Percentiles rank a stretch among this genome's conserved stretches.
phyloP scores from a whole-genome alignment of 371 early-diverging fungal genomes.

The Mucor sp. region DNA sequence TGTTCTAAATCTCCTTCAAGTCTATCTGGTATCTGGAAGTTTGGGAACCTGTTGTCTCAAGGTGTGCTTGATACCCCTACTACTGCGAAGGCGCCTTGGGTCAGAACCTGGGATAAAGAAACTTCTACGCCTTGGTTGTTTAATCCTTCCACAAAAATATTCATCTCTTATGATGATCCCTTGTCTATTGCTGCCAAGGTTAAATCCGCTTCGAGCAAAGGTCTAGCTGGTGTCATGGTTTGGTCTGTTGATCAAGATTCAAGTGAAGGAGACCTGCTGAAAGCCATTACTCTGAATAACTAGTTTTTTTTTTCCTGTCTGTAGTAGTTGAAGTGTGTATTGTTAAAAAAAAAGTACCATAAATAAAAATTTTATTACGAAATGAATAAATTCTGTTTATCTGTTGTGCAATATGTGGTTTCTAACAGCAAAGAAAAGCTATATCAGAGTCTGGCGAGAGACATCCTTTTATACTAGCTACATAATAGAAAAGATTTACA shows the following conservation, averaged over 20 bases:
- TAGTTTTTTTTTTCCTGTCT: neutral
- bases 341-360: too few species aligned
- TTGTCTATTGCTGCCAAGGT: constrained; percentile 52
- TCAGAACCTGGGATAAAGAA: constrained; percentile 51
- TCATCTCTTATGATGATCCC: constrained; percentile 67
- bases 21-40: constrained; percentile 56
- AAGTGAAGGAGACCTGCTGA: constrained; percentile 25
- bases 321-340: neutral
- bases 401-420: too few species aligned
- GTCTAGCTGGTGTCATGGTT: constrained; percentile 55
- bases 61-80: constrained; percentile 47
- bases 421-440: too few species aligned
- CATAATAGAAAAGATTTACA: too few species aligned
- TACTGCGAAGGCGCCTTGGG: constrained; percentile 50
- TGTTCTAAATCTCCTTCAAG: constrained; percentile 30
- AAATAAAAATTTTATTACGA: too few species aligned
- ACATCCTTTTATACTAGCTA: too few species aligned
- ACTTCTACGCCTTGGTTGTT: constrained; percentile 64
- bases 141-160: constrained; percentile 52
- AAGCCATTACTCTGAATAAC: constrained; percentile 9
- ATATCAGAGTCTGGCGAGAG: too few species aligned
- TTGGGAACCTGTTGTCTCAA: constrained; percentile 53
- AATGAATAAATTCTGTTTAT: too few species aligned
- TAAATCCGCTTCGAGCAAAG: constrained; percentile 35
- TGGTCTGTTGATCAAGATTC: constrained; percentile 45